A percentile compares a stretch with the other conserved stretches of the same genome.
Conservation (phyloP, 2,329 filamentous ascomycete species). For the Pseudocercospora eumusae region DNA sequence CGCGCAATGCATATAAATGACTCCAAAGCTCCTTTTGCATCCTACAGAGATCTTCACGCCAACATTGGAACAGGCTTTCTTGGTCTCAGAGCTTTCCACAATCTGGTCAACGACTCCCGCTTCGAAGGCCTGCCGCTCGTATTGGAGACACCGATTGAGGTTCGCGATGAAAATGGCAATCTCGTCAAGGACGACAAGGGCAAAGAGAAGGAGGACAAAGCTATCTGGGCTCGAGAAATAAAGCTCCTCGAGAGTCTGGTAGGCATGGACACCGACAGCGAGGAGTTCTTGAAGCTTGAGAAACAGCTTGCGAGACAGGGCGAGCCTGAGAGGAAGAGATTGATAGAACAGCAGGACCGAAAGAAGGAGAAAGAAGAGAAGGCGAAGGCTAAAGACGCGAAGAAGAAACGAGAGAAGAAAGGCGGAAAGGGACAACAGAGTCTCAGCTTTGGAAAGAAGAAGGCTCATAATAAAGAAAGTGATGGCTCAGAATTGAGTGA, state of each 20-base stretch:
- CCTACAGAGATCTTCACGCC: conserved; percentile 84
- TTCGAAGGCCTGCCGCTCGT: conserved; percentile 85
- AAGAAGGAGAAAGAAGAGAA: conserved; percentile 63
- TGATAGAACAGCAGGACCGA: conserved; percentile 76
- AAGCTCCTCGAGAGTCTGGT: conserved; percentile 88
- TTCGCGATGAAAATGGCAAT: conserved; percentile 64
- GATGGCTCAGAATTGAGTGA: background rate
- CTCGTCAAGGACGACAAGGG: conserved; percentile 43
- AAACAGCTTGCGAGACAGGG: conserved; percentile 67
- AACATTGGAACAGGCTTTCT: conserved; percentile 96
- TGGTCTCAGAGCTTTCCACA: conserved; percentile 86
- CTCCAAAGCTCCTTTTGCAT: conserved; percentile 83
- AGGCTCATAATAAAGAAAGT: background rate
- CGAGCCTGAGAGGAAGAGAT: conserved; percentile 68
- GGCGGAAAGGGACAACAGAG: conserved; percentile 7
- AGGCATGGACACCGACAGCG: conserved; percentile 74
- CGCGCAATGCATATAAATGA: conserved; percentile 91
- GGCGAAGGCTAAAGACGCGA: conserved; percentile 45
- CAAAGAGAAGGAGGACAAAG: conserved; percentile 70
- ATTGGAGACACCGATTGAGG: conserved; percentile 91
- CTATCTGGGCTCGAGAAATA: conserved; percentile 90
- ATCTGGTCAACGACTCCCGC: conserved; percentile 76
- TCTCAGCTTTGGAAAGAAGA: conserved; percentile 1
- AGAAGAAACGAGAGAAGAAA: conserved; percentile 34
- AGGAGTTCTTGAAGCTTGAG: conserved; percentile 70